These are phyloP conservation scores for Phytophthora vignae DNA, from an alignment of 352 stramenopile species.

Conservation along the genomic window DNA sequence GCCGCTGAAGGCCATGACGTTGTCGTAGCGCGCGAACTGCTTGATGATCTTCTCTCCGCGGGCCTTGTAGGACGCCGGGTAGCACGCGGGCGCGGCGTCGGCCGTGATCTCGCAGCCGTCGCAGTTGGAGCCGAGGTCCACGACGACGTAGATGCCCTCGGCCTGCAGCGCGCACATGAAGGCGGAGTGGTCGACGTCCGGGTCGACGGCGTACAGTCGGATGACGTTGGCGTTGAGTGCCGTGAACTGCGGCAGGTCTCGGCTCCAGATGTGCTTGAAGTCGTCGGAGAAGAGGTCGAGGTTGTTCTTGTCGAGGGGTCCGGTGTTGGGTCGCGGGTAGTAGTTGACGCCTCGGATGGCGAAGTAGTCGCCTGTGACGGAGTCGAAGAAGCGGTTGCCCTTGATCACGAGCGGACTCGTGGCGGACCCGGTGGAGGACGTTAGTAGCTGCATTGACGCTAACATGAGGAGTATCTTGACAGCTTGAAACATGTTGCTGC, in stretches of 20 bases:
- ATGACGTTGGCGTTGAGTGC: slow-evolving; percentile 80
- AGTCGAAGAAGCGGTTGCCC: slow-evolving; percentile 83
- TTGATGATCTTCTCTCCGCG: slow-evolving; percentile 84
- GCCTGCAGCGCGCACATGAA: slow-evolving; percentile 89
- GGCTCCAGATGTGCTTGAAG: slow-evolving; percentile 69
- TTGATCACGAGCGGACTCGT: slow-evolving; percentile 38
- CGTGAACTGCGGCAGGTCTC: slow-evolving; percentile 73
- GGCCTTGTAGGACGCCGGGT: slow-evolving; percentile 72
- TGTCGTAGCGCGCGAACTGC: slow-evolving; percentile 85
- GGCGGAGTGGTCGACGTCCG: slow-evolving; percentile 66
- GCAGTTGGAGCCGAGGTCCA: slow-evolving; percentile 73
- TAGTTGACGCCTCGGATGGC: slow-evolving; percentile 83
- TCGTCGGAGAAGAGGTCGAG: slow-evolving; percentile 87
- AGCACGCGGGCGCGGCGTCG: slow-evolving; percentile 59
- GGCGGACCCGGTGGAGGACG: background rate
- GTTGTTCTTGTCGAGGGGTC: slow-evolving; percentile 73
- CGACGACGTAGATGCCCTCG: slow-evolving; percentile 81
- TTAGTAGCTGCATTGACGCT: background rate
- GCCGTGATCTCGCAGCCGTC: slow-evolving; percentile 70
- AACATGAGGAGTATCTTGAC: background rate
- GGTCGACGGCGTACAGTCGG: slow-evolving; percentile 85
- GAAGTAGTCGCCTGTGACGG: slow-evolving; percentile 73
- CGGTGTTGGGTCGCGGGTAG: slow-evolving; percentile 86
- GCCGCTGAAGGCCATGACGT: slow-evolving; percentile 79
- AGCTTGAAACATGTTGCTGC: background rate